Conservation (phyloP, 2,329 filamentous ascomycete genomes). For the Diplodia sapinea region DNA sequence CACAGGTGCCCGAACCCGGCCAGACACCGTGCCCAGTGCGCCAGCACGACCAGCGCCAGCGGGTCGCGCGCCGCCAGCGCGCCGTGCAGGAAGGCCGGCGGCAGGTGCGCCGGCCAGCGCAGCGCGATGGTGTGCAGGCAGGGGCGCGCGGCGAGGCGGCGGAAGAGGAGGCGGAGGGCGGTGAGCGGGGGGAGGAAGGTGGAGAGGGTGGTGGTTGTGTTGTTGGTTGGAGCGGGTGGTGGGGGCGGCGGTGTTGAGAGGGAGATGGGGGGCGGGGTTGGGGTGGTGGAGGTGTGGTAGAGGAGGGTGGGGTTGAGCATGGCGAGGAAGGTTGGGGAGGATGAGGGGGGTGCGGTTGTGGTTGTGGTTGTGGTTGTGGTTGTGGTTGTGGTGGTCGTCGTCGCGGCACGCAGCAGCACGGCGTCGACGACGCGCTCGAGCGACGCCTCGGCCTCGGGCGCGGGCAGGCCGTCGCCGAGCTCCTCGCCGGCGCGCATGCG, state of each 20-base stretch:
- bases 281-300: not conserved
- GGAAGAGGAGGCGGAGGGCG: not conserved
- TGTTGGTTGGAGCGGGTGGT: no score
- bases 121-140: slow-evolving; percentile 11
- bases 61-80: not conserved
- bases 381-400: no score
- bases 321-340: not conserved
- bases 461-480: not conserved
- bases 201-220: not conserved
- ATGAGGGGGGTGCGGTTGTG: no score
- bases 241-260: no score
- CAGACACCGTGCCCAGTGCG: slow-evolving; percentile 9
- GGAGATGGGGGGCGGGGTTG: not conserved
- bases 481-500: slow-evolving; percentile 3
- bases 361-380: no score
- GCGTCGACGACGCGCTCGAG: not conserved
- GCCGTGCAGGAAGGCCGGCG: not conserved
- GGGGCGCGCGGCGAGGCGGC: not conserved
- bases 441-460: slow-evolving; percentile 4
- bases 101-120: not conserved
- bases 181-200: slow-evolving; percentile 4
- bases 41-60: not conserved
- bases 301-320: slow-evolving; percentile 5
- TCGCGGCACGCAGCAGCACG: not conserved
- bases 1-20: not conserved